Base-by-base conservation (phyloP, 768 basidiomycete genomes). In the Scleroderma bovista region DNA sequence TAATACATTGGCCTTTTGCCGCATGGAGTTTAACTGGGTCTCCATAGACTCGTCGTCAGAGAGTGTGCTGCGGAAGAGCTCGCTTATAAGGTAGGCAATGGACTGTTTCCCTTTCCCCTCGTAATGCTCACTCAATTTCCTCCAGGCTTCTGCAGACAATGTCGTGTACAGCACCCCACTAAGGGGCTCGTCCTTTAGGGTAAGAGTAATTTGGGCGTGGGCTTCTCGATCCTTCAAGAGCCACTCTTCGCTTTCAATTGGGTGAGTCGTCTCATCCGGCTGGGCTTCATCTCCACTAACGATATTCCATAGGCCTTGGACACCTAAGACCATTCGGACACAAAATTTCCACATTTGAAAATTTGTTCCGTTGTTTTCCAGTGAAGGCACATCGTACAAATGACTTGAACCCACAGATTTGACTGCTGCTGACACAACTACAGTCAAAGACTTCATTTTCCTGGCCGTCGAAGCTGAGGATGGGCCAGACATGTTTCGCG, bases 81-180 rank as follows among this genome's bases (percentile, higher is more conserved):
- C 52, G 22, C 56, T 47, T 16, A 62, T 59, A 2, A 60, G 53
- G 42, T 59, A 59, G 8, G 59, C 60, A 11, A 57, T 52, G n/a
- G 52, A 57, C 24, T 61, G 58, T 19, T 58, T 48, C 8, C 56
- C 57, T 48, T 55, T 57, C 1, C 63, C 60, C 43, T 65, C 51
- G 46, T 61, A 64, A 2, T 39, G 43, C 22, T 46, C 33, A 17
- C 32, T 23, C 1, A 62, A 49, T 48, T 58, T 57, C 3, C 51
- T 54, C 61, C 60, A 62, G n/a, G 44, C 51, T 20, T 56, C 56
- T 26, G 44, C 48, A 12, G 60, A 53, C 9, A 46, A 38, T 12
- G 3, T 40, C 2, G 46, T 23, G 44, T 56, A 46, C 17, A 61
- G 39, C 13, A 65, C 58, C 17, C 57, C 44, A 42, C 45, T 57